These are phyloP conservation scores for Chrysochromulina parva DNA, from an alignment of 78 protist genomes.

Conservation along the genomic window DNA sequence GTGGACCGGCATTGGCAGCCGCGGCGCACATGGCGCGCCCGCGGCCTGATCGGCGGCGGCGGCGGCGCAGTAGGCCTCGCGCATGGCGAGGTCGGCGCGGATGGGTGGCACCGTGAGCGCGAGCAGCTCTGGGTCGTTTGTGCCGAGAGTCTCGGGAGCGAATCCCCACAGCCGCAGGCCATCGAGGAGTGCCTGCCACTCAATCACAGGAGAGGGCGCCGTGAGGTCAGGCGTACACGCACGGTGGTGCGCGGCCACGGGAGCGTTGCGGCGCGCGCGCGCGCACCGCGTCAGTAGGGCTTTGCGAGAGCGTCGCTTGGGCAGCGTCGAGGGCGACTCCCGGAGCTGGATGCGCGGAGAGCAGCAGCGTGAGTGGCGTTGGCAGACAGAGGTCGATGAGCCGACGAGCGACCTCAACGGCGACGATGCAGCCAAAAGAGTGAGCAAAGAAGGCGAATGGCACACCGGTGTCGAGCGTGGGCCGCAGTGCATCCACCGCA, in stretches of 20 bases:
- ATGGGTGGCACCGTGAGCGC: neutral
- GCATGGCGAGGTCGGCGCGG: slow-evolving; percentile 30
- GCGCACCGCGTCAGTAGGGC: too few species aligned
- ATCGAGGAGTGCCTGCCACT: neutral
- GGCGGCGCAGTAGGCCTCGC: slow-evolving; percentile 3
- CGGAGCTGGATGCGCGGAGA: neutral
- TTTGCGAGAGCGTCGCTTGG: neutral
- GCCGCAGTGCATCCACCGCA: neutral
- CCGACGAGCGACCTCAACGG: neutral
- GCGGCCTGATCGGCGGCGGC: neutral
- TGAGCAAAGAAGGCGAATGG: slow-evolving; percentile 46
- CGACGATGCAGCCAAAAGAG: slow-evolving; percentile 12
- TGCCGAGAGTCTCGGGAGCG: neutral
- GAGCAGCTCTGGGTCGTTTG: neutral
- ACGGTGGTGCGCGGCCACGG: too few species aligned
- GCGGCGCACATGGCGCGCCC: neutral
- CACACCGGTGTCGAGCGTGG: too few species aligned
- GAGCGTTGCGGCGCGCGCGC: too few species aligned
- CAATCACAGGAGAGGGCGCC: too few species aligned
- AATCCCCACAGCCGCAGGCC: neutral
- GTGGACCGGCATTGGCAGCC: neutral
- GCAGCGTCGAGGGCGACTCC: neutral
- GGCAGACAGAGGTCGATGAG: neutral
- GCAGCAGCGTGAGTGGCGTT: neutral
- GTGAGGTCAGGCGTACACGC: too few species aligned